Conservation (phyloP, 139 green algal species). For the Chlamydomonas applanata region DNA sequence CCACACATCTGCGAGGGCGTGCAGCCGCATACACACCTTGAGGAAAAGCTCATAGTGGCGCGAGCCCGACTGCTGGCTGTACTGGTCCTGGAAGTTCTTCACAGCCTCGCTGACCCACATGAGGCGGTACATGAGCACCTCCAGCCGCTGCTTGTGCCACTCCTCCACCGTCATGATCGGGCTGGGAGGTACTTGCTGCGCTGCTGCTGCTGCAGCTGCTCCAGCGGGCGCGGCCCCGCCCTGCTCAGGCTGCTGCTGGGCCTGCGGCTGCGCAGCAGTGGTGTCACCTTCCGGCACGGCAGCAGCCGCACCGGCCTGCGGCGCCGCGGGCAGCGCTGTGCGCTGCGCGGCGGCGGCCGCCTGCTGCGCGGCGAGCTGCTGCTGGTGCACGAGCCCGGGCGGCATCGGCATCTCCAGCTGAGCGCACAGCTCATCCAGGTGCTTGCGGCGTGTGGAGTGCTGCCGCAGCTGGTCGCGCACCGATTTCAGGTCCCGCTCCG, state of each 20-base stretch:
- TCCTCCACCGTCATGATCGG: conserved; percentile 6
- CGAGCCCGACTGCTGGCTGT: conserved; percentile 26
- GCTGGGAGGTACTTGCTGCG: background rate
- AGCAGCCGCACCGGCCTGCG: background rate
- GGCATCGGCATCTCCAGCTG: conserved; percentile 36
- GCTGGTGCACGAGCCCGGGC: background rate
- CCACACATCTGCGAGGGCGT: background rate
- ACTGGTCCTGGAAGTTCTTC: conserved; percentile 55
- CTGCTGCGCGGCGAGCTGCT: conserved; percentile 7
- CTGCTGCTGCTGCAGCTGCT: background rate
- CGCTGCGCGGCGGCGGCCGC: conserved; percentile 5
- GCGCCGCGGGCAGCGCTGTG: background rate
- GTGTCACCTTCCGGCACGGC: background rate
- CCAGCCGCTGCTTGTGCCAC: conserved; percentile 47
- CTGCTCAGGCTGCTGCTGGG: background rate
- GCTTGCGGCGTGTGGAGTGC: conserved; percentile 42
- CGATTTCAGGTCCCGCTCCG: conserved; percentile 33
- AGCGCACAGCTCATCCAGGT: conserved; percentile 49
- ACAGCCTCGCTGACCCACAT: conserved; percentile 60
- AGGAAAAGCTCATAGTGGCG: conserved; percentile 46
- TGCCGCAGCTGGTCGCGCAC: conserved; percentile 46
- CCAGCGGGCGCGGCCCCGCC: background rate
- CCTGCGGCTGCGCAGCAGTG: background rate
- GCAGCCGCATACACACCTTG: too few relatives aligned
- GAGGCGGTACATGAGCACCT: conserved; percentile 61